Conservation (phyloP, 106 monocot species). For the Dendrobium catenatum region DNA sequence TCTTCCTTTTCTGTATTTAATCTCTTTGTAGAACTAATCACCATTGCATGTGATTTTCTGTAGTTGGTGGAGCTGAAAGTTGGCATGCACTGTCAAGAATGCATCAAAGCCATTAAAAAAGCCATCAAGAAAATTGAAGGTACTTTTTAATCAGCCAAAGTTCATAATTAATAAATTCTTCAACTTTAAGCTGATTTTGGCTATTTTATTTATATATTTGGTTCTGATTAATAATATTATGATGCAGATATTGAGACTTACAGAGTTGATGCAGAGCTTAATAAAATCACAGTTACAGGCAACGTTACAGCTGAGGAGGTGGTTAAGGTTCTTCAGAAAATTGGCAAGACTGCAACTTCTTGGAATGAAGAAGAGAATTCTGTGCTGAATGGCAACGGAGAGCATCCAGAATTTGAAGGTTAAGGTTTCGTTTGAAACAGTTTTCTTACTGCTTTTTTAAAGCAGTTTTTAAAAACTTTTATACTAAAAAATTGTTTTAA, state of each 20-base stretch:
- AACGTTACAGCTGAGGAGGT: slow-evolving; percentile 75
- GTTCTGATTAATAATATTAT: neutral
- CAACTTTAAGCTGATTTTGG: neutral
- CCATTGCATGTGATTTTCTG: neutral
- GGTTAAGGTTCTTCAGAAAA: slow-evolving; percentile 56
- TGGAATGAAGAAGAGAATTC: slow-evolving; percentile 38
- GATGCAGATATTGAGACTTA: slow-evolving; percentile 72
- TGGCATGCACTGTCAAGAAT: slow-evolving; percentile 73
- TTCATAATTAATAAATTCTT: neutral
- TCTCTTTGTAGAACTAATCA: neutral
- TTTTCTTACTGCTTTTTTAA: too few species aligned
- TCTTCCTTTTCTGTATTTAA: too few species aligned
- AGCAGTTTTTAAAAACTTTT: too few species aligned
- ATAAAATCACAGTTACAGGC: slow-evolving; percentile 79
- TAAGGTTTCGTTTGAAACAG: too few species aligned
- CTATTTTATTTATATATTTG: neutral
- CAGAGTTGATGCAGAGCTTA: slow-evolving; percentile 44
- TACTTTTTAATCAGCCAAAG: slow-evolving; percentile 11
- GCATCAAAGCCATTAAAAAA: slow-evolving; percentile 82
- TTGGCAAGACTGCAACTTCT: slow-evolving; percentile 65
- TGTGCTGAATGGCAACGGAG: too few species aligned
- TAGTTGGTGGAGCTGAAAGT: slow-evolving; percentile 90
- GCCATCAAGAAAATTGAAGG: slow-evolving; percentile 91
- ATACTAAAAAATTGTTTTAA: too few species aligned
- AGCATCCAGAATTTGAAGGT: too few species aligned